Evolutionary conservation across 1,139 yeast genomes (phyloP).

Genomic region (Taiozyma onychis): DNA sequence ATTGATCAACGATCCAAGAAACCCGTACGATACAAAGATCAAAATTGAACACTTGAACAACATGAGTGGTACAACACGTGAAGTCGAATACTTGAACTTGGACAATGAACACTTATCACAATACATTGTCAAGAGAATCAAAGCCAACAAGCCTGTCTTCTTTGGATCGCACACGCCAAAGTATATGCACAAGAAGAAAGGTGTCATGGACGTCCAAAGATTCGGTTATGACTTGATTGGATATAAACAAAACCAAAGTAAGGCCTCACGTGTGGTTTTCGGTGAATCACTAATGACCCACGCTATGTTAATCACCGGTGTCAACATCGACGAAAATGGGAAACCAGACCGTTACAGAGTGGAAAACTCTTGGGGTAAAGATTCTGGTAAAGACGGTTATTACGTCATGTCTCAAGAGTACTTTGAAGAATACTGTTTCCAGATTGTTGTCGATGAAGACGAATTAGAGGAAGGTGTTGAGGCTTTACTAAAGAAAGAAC

Average conservation of each 20-base stretch:
- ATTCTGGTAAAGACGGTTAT: conserved; percentile 67
- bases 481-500: conserved; percentile 43
- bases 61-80: conserved; percentile 52
- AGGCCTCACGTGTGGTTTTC: conserved; percentile 52
- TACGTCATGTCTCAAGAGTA: conserved; percentile 79
- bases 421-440: conserved; percentile 79
- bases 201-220: conserved; percentile 64
- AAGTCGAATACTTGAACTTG: conserved; percentile 64
- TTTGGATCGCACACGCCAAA: conserved; percentile 87
- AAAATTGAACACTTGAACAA: conserved; percentile 72
- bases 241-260: conserved; percentile 49
- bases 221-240: conserved; percentile 66
- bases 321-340: conserved; percentile 49
- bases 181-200: conserved; percentile 45
- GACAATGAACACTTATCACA: conserved; percentile 52
- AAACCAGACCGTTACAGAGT: conserved; percentile 74
- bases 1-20: conserved; percentile 76
- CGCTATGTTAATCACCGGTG: conserved; percentile 82
- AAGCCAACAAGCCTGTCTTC: conserved; percentile 70
- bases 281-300: conserved; percentile 73
- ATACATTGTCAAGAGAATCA: conserved; percentile 60
- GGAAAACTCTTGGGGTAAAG: conserved; percentile 85
- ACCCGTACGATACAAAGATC: conserved; percentile 53
- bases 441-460: conserved; percentile 63
- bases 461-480: conserved; percentile 41